Percentiles rank a stretch among this genome's conserved stretches.
Evolutionary conservation across 2,329 filamentous ascomycete genomes (phyloP).

Genomic region (Colletotrichum sp.): DNA sequence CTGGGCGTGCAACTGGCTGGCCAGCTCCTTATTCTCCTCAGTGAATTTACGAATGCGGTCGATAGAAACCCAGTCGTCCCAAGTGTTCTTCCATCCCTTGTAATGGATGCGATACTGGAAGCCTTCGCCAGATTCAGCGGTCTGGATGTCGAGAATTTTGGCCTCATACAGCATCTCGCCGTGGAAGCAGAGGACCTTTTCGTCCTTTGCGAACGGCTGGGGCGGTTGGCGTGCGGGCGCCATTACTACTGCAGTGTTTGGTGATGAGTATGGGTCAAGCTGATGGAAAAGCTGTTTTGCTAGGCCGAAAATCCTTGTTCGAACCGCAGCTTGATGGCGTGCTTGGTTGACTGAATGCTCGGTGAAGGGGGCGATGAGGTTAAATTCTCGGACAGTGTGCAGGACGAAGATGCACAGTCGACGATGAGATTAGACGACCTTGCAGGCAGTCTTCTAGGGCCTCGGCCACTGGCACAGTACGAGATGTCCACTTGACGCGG

Average conservation of each 20-base stretch:
- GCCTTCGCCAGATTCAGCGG: constrained; percentile 70
- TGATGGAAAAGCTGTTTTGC: background rate
- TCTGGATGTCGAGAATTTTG: constrained; percentile 84
- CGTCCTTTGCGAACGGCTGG: constrained; percentile 72
- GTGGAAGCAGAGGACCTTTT: constrained; percentile 96
- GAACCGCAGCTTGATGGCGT: background rate
- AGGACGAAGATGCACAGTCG: background rate
- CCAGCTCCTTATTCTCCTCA: constrained; percentile 92
- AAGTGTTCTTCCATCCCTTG: constrained; percentile 99
- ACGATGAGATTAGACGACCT: background rate
- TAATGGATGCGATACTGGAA: constrained; percentile 95
- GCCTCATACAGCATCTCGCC: constrained; percentile 97
- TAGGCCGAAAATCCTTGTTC: background rate
- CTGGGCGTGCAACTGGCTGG: constrained; percentile 73
- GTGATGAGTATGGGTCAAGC: background rate
- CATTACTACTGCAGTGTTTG: constrained; percentile 32
- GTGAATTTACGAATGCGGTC: constrained; percentile 94
- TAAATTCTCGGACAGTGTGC: constrained; percentile 21
- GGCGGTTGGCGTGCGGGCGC: constrained; percentile 43
- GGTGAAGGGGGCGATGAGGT: constrained; percentile 16
- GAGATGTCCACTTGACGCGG: background rate
- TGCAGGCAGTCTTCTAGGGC: background rate
- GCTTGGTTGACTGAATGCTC: background rate
- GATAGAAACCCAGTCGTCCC: constrained; percentile 98
- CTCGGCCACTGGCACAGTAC: background rate